These are phyloP conservation scores for Trichosanthes truncata DNA, from an alignment of 306 rosid species.

Conservation along the genomic window DNA sequence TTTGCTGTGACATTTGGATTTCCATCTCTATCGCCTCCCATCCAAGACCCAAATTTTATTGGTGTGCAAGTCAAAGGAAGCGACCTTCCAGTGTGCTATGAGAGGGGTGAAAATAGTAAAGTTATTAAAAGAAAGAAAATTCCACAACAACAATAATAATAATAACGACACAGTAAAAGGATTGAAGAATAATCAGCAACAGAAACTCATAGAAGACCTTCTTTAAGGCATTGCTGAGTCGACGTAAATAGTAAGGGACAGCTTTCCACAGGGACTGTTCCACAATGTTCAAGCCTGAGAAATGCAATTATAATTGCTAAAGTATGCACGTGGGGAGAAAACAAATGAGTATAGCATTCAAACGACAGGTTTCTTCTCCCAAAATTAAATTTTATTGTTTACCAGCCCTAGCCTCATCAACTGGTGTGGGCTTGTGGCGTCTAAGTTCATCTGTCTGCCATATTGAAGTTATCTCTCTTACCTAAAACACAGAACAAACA, in stretches of 20 bases:
- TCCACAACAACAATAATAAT: not conserved
- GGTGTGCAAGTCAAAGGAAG: conserved; percentile 94
- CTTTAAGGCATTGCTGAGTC: conserved; percentile 91
- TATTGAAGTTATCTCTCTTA: conserved; percentile 89
- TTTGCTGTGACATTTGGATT: conserved; percentile 90
- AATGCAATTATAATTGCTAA: conserved; percentile 1
- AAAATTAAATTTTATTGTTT: conserved; percentile 10
- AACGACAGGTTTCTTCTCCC: conserved; percentile 10
- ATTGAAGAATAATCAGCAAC: conserved; percentile 15
- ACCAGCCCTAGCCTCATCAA: conserved; percentile 98
- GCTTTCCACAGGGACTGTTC: conserved; percentile 98
- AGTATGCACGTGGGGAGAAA: not conserved
- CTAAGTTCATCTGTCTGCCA: conserved; percentile 98
- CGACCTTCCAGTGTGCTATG: conserved; percentile 85
- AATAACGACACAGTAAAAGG: not conserved
- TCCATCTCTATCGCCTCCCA: conserved; percentile 99
- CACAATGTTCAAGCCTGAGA: conserved; percentile 80
- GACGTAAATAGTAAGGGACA: conserved; percentile 87
- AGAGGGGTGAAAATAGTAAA: conserved; percentile 2
- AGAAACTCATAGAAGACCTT: conserved; percentile 41
- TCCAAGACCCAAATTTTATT: conserved; percentile 91
- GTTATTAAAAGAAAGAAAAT: not conserved
- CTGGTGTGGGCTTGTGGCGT: conserved; percentile 88
- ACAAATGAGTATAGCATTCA: conserved; percentile 1
- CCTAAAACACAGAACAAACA: conserved; percentile 34